phyloP scores from a whole-genome alignment of 139 green algal species.

The Pseudopediastrum boryanum region DNA sequence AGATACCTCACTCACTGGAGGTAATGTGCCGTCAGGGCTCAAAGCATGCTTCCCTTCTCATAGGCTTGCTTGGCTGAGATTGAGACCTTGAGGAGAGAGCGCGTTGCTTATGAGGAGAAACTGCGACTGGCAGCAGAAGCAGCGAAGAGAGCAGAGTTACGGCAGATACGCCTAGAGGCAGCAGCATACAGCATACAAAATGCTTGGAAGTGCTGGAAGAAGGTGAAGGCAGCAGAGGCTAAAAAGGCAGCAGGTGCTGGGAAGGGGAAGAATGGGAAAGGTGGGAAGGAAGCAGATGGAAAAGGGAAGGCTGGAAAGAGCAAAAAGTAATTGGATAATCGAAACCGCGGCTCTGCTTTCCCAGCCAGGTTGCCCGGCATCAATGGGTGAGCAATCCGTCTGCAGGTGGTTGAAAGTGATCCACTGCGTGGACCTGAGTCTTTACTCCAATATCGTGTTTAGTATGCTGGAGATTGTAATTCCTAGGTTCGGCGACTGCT shows the following conservation, averaged over 20 bases:
- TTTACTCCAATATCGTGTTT: too few relatives aligned
- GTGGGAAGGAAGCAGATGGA: neutral
- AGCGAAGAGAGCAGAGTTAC: neutral
- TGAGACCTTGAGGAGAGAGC: constrained; percentile 6
- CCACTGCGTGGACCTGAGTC: too few relatives aligned
- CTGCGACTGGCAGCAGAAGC: constrained; percentile 15
- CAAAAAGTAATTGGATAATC: constrained; percentile 14
- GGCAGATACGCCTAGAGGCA: constrained; percentile 17
- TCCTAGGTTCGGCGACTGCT: too few relatives aligned
- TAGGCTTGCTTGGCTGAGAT: neutral
- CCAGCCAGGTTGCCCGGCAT: too few relatives aligned
- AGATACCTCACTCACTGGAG: too few relatives aligned
- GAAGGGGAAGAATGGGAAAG: constrained; percentile 32
- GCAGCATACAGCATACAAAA: constrained; percentile 35
- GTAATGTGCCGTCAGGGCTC: neutral
- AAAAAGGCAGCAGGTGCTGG: constrained; percentile 27
- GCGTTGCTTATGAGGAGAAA: constrained; percentile 22
- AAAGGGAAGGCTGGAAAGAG: neutral
- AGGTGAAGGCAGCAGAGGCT: constrained; percentile 26
- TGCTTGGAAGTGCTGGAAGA: constrained; percentile 16
- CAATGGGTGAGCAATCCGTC: too few relatives aligned
- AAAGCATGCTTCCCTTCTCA: neutral
- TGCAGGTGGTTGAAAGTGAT: too few relatives aligned
- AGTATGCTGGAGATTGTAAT: too few relatives aligned
- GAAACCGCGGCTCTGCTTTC: neutral